Evolutionary conservation across 179 eudicot species (phyloP).

Genomic region (Drosera spatulata): DNA sequence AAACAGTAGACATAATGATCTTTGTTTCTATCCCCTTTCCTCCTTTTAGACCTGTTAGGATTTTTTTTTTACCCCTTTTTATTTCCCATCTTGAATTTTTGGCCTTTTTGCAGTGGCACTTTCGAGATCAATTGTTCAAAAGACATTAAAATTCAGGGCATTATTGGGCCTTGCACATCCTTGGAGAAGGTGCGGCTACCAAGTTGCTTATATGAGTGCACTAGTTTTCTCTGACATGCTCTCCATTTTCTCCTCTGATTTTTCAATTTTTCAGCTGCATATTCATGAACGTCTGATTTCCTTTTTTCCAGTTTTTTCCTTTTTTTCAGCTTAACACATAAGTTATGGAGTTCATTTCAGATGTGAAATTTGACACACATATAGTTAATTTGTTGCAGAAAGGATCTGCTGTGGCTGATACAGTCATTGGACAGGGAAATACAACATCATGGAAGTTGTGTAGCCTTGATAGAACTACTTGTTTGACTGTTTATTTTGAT

Average conservation of each 20-base stretch:
- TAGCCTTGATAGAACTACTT: constrained; percentile 71
- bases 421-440: constrained; percentile 84
- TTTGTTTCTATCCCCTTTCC: not conserved
- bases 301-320: not conserved
- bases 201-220: not conserved
- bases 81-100: not conserved
- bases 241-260: not conserved
- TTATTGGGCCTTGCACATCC: constrained; percentile 91
- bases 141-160: constrained; percentile 85
- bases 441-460: constrained; percentile 91
- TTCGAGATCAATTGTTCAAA: constrained; percentile 89
- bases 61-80: not conserved
- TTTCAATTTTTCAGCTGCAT: not conserved
- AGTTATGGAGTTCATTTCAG: not conserved
- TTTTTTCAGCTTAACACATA: not conserved
- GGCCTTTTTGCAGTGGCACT: constrained; percentile 45
- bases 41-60: not conserved
- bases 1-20: no score
- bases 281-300: not conserved
- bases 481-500: constrained; percentile 88
- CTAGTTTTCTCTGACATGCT: not conserved
- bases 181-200: constrained; percentile 65
- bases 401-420: constrained; percentile 82
- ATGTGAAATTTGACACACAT: constrained; percentile 2
- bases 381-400: constrained; percentile 47